phyloP scores from a whole-genome alignment of 1,284 basidiomycete species.

The Apiotrichum mycotoxinovorans region DNA sequence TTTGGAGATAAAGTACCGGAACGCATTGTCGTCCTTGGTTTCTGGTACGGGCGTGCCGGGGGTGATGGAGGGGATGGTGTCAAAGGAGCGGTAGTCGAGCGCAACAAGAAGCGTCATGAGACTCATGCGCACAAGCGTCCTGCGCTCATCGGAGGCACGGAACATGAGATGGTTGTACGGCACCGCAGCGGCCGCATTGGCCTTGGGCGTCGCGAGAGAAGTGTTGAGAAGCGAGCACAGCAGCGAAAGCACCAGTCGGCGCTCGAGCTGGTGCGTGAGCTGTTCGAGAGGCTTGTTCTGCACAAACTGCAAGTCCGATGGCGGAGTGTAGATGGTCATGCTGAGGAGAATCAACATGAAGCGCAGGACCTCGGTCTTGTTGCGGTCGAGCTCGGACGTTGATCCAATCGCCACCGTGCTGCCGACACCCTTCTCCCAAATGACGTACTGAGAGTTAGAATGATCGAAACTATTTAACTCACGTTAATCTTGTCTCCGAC shows the following conservation, averaged over 20 bases:
- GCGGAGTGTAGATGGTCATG: conserved; percentile 76
- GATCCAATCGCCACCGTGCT: conserved; percentile 71
- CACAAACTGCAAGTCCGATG: conserved; percentile 64
- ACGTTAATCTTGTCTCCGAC: conserved; percentile 68
- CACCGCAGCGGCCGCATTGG: conserved; percentile 52
- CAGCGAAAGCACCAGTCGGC: conserved; percentile 76
- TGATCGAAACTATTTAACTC: conserved; percentile 10
- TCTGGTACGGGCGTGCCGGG: conserved; percentile 16
- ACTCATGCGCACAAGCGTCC: conserved; percentile 65
- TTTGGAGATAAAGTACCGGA: conserved; percentile 84
- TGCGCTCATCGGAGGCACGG: conserved; percentile 70
- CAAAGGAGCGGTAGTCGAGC: conserved; percentile 71
- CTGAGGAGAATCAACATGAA: conserved; percentile 80
- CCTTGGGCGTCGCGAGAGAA: conserved; percentile 63
- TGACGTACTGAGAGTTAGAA: conserved; percentile 43
- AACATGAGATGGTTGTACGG: conserved; percentile 88
- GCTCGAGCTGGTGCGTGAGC: conserved; percentile 69
- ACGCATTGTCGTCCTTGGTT: conserved; percentile 68
- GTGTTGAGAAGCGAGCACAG: conserved; percentile 89
- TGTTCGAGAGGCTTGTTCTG: conserved; percentile 71
- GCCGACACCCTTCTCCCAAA: conserved; percentile 85
- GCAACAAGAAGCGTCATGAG: conserved; percentile 71
- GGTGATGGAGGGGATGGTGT: conserved; percentile 3
- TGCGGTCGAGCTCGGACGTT: conserved; percentile 65
- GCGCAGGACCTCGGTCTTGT: conserved; percentile 80